phyloP scores from a whole-genome alignment of 306 rosid genomes.

The Dryas drummondii region DNA sequence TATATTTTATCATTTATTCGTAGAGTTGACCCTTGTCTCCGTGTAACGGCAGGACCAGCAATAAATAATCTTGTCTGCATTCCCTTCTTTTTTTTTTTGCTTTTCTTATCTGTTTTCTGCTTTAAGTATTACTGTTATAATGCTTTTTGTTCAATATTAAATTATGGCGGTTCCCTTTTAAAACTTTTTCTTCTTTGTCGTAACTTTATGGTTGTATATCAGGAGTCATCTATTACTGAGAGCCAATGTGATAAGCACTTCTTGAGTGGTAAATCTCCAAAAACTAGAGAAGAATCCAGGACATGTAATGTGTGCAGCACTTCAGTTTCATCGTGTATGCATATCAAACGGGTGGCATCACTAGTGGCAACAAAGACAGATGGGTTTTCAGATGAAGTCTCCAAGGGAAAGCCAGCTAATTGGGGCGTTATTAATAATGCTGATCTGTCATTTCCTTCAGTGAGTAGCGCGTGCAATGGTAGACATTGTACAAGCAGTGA shows the following conservation, averaged over 20 bases:
- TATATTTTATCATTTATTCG: neutral
- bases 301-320: conserved; percentile 14
- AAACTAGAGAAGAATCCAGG: conserved; percentile 10
- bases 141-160: neutral
- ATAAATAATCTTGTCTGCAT: neutral
- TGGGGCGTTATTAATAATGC: neutral
- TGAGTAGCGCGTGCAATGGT: conserved; percentile 13
- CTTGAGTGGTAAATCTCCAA: neutral
- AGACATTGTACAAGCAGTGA: conserved; percentile 12
- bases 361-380: conserved; percentile 7
- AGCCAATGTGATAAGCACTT: neutral
- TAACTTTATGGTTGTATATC: neutral
- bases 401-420: conserved; percentile 5
- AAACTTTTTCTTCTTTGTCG: neutral
- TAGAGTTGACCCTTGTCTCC: too few species aligned
- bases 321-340: conserved; percentile 11
- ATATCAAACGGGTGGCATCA: conserved; percentile 18
- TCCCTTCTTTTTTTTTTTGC: neutral
- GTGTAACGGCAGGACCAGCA: neutral
- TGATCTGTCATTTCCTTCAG: conserved; percentile 14
- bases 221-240: neutral
- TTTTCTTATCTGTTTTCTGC: neutral
- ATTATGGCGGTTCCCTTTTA: neutral
- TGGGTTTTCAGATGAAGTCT: conserved; percentile 18
- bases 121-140: neutral